Conservation (phyloP, 2,329 filamentous ascomycete genomes). For the Cladosporium halotolerans region DNA sequence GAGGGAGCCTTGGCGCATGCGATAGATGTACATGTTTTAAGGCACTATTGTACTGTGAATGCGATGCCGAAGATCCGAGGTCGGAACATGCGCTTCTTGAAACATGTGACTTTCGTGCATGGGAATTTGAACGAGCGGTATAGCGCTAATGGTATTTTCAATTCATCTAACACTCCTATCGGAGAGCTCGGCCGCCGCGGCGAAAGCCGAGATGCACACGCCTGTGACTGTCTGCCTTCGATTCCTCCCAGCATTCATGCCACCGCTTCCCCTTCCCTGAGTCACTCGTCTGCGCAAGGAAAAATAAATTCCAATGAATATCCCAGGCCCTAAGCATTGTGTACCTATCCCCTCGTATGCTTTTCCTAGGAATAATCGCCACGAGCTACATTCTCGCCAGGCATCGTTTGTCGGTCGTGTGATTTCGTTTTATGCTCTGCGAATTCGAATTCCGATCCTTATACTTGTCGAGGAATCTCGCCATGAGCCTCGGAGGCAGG, state of each 20-base stretch:
- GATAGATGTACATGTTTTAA: background rate
- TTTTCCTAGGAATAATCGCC: constrained; percentile 1
- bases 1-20: constrained; percentile 6
- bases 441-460: background rate
- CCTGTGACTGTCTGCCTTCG: background rate
- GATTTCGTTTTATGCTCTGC: background rate
- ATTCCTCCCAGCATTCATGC: background rate
- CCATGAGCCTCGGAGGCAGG: constrained; percentile 13
- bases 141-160: constrained; percentile 8
- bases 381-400: background rate
- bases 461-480: constrained; percentile 1
- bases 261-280: background rate
- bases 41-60: background rate
- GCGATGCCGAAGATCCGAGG: background rate
- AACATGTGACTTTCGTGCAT: background rate
- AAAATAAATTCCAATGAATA: constrained; percentile 7
- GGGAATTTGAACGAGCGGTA: background rate
- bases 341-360: constrained; percentile 7
- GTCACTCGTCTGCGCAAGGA: background rate
- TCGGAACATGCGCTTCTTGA: background rate
- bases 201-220: constrained; percentile 6
- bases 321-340: constrained; percentile 9
- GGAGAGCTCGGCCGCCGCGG: background rate
- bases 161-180: constrained; percentile 1
- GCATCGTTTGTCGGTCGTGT: background rate